Base-by-base conservation (phyloP, 257 asterid genomes). In the Agastache rugosa region DNA sequence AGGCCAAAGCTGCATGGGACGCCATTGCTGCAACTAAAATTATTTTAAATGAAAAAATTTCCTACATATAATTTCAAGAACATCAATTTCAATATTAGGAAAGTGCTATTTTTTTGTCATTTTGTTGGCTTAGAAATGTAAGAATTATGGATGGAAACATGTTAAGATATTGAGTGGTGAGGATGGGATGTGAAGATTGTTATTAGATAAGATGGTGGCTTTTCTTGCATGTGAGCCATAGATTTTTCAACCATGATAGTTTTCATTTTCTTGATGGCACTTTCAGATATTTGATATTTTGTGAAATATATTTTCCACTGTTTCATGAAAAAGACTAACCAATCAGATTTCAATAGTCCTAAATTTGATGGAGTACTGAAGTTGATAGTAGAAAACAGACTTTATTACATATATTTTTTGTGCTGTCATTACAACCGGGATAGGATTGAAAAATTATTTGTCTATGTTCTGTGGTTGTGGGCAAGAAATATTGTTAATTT, bases 1-100 rank as follows among this genome's bases (percentile, higher is more conserved):
- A 91, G 65, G 88, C 96, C 81, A 93, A 85, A 85, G 98, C 96
- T 87, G 96, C 92, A 74, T 93, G 82, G 79, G 90, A 81, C 11
- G 98, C 97, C 98, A 89, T 91, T 77, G 85, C 83, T 85, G 87
- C 88, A 73, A 80, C 83, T 69, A 69, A 42, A 64, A 86, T 78
- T 62, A 22, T 6, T 73, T 79, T 53, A 42, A 53, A 48, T 67
- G 64, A 51, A 25, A 31, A 14, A 73, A 48, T 37, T 47, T 19
- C 4, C 39, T 45, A 42, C 50, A 45, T 78, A 80, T 73, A 72
- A 51, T 73, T 78, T 42, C 62, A 56, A 34, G 19, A 64, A 34
- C 77, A 39, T 66, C 54, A 22, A 65, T 22, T 39, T 19, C 51
- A 37, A 20, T 16, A 11, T 22, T 23, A 3, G 35, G 27, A 54